A percentile compares a stretch with the other conserved stretches of the same genome.
These are phyloP conservation scores for Pleurotus citrinopileatus DNA, from an alignment of 768 basidiomycete genomes.

Conservation along the genomic window DNA sequence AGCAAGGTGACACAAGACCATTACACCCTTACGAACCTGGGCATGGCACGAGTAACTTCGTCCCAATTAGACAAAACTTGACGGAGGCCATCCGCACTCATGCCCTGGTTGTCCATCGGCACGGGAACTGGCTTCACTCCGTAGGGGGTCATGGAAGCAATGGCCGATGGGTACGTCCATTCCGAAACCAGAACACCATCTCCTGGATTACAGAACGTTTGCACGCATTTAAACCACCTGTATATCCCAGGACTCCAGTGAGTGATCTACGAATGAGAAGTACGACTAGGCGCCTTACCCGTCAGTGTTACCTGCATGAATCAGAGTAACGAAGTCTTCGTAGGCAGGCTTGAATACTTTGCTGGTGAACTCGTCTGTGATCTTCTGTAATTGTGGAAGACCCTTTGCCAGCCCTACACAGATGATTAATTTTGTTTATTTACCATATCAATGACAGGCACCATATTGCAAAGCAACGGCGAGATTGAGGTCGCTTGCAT, in stretches of 20 bases:
- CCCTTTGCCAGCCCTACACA: constrained; percentile 42
- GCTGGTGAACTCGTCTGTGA: constrained; percentile 55
- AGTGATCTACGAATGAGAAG: neutral
- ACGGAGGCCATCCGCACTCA: constrained; percentile 57
- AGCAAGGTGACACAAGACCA: neutral
- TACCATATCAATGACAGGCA: neutral
- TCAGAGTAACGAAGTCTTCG: constrained; percentile 51
- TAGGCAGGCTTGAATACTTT: constrained; percentile 60
- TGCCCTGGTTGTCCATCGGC: constrained; percentile 67
- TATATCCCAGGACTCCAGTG: constrained; percentile 13
- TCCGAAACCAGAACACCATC: constrained; percentile 59
- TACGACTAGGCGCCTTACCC: constrained; percentile 25
- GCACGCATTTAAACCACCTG: constrained; percentile 49
- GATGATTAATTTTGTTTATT: neutral
- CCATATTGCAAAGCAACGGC: constrained; percentile 71
- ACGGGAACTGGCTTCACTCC: constrained; percentile 51
- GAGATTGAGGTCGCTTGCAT: constrained; percentile 52
- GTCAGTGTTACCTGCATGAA: constrained; percentile 72
- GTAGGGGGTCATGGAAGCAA: constrained; percentile 32
- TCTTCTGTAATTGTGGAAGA: constrained; percentile 49
- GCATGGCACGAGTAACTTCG: constrained; percentile 40
- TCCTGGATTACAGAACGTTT: constrained; percentile 65
- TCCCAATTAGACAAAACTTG: constrained; percentile 67
- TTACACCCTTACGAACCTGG: neutral
- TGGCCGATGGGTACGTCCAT: constrained; percentile 71